Conservation (phyloP, 2,329 filamentous ascomycete species). For the Lecanicillium sp. region DNA sequence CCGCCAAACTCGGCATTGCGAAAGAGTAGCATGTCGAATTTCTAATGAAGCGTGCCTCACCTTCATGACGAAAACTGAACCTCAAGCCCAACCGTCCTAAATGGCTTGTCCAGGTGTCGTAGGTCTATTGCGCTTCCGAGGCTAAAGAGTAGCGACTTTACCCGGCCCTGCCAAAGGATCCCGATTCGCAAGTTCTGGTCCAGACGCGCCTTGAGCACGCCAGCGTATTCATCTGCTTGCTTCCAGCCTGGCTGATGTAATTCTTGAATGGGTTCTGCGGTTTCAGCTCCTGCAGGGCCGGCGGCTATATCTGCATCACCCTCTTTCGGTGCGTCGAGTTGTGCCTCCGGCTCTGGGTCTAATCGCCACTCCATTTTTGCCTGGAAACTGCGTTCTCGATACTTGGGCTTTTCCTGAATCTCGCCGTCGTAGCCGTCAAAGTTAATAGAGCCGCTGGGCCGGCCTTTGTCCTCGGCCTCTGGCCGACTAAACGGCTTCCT, state of each 20-base stretch:
- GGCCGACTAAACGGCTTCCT: conserved; percentile 45
- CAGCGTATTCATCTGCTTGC: conserved; percentile 61
- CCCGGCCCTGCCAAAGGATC: conserved; percentile 83
- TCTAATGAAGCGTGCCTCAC: too few species aligned
- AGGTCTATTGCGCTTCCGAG: conserved; percentile 81
- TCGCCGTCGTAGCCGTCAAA: conserved; percentile 10
- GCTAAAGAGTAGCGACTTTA: conserved; percentile 89
- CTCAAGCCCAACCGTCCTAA: conserved; percentile 69
- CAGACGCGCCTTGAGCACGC: conserved; percentile 81
- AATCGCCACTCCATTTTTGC: conserved; percentile 44
- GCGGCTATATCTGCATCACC: conserved; percentile 4
- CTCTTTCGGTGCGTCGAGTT: conserved; percentile 1
- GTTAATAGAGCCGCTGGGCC: too few species aligned
- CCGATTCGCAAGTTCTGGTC: conserved; percentile 84
- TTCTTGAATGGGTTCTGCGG: conserved; percentile 12
- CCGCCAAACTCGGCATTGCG: too few species aligned
- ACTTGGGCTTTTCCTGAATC: conserved; percentile 10
- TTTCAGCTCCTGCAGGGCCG: conserved; percentile 8
- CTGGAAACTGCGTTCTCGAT: conserved; percentile 36
- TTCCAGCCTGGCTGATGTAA: conserved; percentile 10
- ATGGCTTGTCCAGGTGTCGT: conserved; percentile 65
- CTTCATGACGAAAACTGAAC: conserved; percentile 74
- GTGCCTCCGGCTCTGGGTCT: conserved; percentile 25
- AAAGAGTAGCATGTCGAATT: too few species aligned
- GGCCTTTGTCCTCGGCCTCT: conserved; percentile 22